Evolutionary conservation across 108 stramenopile genomes (phyloP).

Genomic region (Cyclotella cryptica): DNA sequence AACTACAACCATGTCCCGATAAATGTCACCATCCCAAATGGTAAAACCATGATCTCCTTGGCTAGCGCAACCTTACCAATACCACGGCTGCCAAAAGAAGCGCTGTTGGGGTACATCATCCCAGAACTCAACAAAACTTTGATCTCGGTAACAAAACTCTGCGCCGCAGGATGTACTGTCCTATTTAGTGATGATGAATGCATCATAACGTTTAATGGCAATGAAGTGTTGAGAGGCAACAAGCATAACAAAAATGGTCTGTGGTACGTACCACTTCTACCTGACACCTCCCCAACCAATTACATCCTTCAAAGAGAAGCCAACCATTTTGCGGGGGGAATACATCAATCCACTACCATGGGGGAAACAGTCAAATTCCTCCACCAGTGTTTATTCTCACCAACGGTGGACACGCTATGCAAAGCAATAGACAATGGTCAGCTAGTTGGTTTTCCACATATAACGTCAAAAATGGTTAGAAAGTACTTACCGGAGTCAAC

Average conservation of each 20-base stretch:
- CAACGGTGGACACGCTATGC: neutral
- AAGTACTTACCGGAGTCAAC: neutral
- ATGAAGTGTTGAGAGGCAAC: neutral
- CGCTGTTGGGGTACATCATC: neutral
- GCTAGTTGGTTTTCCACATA: neutral
- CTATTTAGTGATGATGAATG: neutral
- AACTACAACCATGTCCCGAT: neutral
- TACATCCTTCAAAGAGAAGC: too few relatives aligned
- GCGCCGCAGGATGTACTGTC: slow-evolving; percentile 3
- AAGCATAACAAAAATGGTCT: neutral
- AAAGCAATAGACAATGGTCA: slow-evolving; percentile 2
- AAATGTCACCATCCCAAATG: neutral
- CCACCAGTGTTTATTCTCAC: slow-evolving; percentile 9
- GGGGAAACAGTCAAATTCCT: slow-evolving; percentile 2
- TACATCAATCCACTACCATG: neutral
- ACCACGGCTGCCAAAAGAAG: neutral
- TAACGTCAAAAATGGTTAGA: neutral
- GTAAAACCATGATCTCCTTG: neutral
- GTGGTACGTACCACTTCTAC: neutral
- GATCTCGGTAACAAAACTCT: neutral
- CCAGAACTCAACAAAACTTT: neutral
- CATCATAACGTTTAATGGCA: neutral
- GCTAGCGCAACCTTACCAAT: neutral
- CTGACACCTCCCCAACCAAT: too few relatives aligned
- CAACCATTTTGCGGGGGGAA: neutral